These are phyloP conservation scores for Coleophoma crateriformis DNA, from an alignment of 2,329 filamentous ascomycete species.

Conservation along the genomic window DNA sequence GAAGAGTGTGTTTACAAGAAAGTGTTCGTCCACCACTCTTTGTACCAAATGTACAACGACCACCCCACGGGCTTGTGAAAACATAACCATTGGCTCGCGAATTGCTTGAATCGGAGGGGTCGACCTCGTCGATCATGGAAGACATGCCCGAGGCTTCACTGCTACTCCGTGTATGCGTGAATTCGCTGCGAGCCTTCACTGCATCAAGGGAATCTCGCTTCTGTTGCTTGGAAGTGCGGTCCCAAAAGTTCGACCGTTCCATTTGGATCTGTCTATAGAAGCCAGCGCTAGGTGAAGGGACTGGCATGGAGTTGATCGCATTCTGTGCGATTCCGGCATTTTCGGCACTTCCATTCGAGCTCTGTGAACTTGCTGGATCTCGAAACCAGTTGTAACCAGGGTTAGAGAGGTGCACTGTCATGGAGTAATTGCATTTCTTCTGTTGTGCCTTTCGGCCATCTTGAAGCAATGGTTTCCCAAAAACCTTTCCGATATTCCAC, in stretches of 20 bases:
- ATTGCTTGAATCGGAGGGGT: neutral
- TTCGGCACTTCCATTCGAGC: constrained; percentile 1
- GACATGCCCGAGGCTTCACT: constrained; percentile 6
- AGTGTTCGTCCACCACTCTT: constrained; percentile 69
- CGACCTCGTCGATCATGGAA: neutral
- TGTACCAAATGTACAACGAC: constrained; percentile 79
- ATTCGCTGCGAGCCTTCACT: constrained; percentile 6
- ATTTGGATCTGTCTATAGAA: constrained; percentile 54
- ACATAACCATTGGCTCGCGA: constrained; percentile 53
- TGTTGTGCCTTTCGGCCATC: constrained; percentile 16
- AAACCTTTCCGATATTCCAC: constrained; percentile 70
- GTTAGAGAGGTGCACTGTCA: constrained; percentile 24
- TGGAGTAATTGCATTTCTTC: constrained; percentile 32
- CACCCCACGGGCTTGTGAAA: constrained; percentile 83
- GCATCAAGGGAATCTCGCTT: constrained; percentile 19
- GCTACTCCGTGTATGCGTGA: constrained; percentile 9
- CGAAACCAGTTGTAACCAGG: constrained; percentile 27
- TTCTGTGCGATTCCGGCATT: constrained; percentile 1
- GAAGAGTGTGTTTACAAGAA: constrained; percentile 68
- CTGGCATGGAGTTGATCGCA: neutral
- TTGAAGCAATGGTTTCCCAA: constrained; percentile 19
- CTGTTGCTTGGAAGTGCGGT: constrained; percentile 16
- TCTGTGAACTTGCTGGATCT: constrained; percentile 3
- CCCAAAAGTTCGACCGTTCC: constrained; percentile 28
- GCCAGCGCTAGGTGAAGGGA: constrained; percentile 2